A percentile compares a stretch with the other conserved stretches of the same genome.
Conservation (phyloP, 2,329 filamentous ascomycete genomes). For the Colletotrichum sp. region DNA sequence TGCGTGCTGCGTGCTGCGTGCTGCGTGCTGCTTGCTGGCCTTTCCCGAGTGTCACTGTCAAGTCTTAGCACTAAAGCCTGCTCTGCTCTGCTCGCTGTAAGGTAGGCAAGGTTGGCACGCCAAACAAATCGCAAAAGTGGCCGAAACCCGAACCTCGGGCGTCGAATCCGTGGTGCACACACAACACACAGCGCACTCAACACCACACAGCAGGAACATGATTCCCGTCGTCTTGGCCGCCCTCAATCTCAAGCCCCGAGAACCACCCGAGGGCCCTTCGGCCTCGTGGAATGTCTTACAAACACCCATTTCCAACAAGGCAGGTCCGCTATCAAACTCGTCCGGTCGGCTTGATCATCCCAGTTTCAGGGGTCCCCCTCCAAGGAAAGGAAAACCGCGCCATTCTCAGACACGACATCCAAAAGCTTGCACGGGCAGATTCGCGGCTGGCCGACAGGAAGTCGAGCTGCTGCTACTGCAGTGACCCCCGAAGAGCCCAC, state of each 20-base stretch:
- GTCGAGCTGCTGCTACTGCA: background rate
- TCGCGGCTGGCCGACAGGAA: background rate
- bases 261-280: background rate
- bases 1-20: background rate
- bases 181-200: background rate
- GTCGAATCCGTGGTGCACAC: background rate
- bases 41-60: background rate
- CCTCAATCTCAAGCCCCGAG: background rate
- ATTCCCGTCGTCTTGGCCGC: background rate
- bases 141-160: slow-evolving; percentile 12
- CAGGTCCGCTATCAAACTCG: background rate
- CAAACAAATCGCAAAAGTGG: background rate
- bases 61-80: slow-evolving; percentile 4
- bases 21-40: background rate
- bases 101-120: background rate
- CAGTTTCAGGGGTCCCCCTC: background rate
- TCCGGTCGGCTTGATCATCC: background rate
- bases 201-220: background rate
- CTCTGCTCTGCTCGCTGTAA: background rate
- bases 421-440: background rate
- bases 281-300: background rate
- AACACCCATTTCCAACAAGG: background rate
- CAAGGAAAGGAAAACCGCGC: background rate
- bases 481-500: background rate
- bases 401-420: background rate